Evolutionary conservation across 2,329 filamentous ascomycete species (phyloP).

Genomic region (Monilinia aucupariae): DNA sequence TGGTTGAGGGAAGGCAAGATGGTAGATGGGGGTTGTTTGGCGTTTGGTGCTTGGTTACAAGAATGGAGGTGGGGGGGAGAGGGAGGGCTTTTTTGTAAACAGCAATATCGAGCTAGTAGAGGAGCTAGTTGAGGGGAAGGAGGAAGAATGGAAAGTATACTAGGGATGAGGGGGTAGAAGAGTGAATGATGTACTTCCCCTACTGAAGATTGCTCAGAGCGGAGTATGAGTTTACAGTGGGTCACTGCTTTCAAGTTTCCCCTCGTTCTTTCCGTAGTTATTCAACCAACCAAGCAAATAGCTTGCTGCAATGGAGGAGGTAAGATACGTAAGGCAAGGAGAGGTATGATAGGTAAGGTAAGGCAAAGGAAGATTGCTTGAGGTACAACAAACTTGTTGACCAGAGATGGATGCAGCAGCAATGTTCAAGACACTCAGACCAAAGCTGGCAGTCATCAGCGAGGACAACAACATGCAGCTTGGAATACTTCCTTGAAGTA

Average conservation of each 20-base stretch:
- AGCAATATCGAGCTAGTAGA: neutral
- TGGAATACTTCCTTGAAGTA: conserved; percentile 7
- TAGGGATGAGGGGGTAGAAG: neutral
- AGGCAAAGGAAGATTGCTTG: neutral
- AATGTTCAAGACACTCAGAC: neutral
- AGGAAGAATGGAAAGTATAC: neutral
- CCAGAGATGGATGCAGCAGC: neutral
- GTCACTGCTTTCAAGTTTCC: neutral
- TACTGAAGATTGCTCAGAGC: neutral
- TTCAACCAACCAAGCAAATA: neutral
- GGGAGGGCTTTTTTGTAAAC: neutral
- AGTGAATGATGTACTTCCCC: neutral
- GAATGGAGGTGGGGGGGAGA: neutral
- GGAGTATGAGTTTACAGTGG: neutral
- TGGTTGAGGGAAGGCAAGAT: neutral
- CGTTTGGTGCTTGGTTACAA: neutral
- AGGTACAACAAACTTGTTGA: neutral
- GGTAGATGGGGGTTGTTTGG: neutral
- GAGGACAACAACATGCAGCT: neutral
- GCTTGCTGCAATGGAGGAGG: neutral
- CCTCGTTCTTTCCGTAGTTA: neutral
- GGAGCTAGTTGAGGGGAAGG: neutral
- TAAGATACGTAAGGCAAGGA: neutral
- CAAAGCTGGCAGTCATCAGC: too few species aligned
- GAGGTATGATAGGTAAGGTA: neutral